A percentile compares a stretch with the other conserved stretches of the same genome.
These are phyloP conservation scores for Candida caryicola DNA, from an alignment of 805 yeast species.

Conservation along the genomic window DNA sequence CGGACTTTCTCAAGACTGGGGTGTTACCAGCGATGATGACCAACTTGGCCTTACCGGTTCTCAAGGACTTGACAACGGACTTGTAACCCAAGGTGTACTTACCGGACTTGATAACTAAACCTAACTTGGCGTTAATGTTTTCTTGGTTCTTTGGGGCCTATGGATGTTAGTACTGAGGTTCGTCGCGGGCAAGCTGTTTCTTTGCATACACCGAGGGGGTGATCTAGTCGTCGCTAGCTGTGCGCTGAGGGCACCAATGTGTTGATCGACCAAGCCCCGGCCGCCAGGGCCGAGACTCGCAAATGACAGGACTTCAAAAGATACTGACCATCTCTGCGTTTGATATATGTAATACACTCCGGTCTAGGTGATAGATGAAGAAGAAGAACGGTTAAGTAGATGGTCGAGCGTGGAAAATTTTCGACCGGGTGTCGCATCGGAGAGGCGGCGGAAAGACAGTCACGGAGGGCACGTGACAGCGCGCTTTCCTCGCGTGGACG, in stretches of 20 bases:
- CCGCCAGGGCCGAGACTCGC: not conserved
- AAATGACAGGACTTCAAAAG: not conserved
- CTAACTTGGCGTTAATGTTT: constrained; percentile 96
- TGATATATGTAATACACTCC: constrained; percentile 72
- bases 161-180: constrained; percentile 36
- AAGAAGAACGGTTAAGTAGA: constrained; percentile 1
- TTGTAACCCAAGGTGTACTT: constrained; percentile 99
- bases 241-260: too few species aligned
- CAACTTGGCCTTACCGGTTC: constrained; percentile 99
- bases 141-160: constrained; percentile 98
- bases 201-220: too few species aligned
- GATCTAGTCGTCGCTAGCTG: too few species aligned
- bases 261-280: too few species aligned
- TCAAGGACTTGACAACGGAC: constrained; percentile 95
- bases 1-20: constrained; percentile 99
- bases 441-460: constrained; percentile 4
- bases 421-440: constrained; percentile 1
- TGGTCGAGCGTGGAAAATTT: constrained; percentile 4
- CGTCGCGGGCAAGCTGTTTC: not conserved
- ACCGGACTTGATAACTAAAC: constrained; percentile 98
- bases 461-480: constrained; percentile 8
- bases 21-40: constrained; percentile 98
- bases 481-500: too few species aligned
- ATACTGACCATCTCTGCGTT: constrained; percentile 99
- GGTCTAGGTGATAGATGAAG: constrained; percentile 51